Base-by-base conservation (phyloP, 1,284 basidiomycete genomes). In the Ustilago cynodontis region DNA sequence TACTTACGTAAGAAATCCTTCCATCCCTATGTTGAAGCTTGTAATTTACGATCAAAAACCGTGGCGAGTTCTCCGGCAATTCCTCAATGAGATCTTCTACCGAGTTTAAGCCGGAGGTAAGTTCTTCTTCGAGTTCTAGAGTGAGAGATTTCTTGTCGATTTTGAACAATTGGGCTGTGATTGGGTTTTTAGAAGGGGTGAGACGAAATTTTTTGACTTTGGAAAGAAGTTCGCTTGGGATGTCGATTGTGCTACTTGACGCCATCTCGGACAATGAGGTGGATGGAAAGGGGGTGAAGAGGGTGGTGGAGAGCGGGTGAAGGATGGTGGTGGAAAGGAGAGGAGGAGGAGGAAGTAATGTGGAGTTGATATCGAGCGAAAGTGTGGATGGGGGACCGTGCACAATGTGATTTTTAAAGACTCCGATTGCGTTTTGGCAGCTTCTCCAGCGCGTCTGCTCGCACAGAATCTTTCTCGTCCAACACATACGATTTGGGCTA, bases 51-150 rank as follows among this genome's bases (percentile, higher is more conserved):
- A 98, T 86, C 52, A 97, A 90, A 85, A 94, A 97, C 78, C 95
- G 90, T 11, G 95, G 95, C 6, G 92, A 90, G 86, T 93, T 93
- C 87, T 94, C 94, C 0, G 95, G 95, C 7, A 98, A 89, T 83
- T 96, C 95, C 58, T 86, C 83, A 8, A 71, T 59, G 5, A 86
- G 50, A 22, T 86, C 83, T 14, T 84, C 81, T 0, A 81, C 60
- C 11, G 56, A 20, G 0, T 4, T 45, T 41, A 75, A 37, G 9
- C 77, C 75, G 4, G 67, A 41, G 7, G 68, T 70, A 4, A 78
- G 58, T n/a, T 78, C 43, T n/a, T 85, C 83, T 31, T 86, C 84
- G 10, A 81, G 63, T 28, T 77, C 66, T 14, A 86, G 64, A 8
- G 74, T 63, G 3, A 86, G 73, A 39, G 65, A 64, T 18, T 62